phyloP scores from a whole-genome alignment of 345 rosid genomes.

The Euphorbia pulcherrima region DNA sequence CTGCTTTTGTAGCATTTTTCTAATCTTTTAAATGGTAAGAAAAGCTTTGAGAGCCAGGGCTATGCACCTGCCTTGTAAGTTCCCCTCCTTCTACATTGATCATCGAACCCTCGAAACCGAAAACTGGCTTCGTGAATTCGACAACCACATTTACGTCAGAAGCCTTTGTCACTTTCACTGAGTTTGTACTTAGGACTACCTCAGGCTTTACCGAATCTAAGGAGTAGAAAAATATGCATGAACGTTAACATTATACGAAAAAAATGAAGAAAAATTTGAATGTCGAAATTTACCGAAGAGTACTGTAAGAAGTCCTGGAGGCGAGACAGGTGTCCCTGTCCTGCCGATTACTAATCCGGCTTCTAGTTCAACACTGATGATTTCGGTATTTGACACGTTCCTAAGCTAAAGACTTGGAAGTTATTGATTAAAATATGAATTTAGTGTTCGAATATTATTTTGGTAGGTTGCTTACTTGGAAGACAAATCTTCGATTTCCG shows the following conservation, averaged over 20 bases:
- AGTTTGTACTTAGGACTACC: constrained; percentile 42
- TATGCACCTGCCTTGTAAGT: constrained; percentile 56
- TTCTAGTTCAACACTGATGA: constrained; percentile 37
- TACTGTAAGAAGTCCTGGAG: constrained; percentile 34
- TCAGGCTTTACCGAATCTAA: constrained; percentile 39
- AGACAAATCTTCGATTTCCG: constrained; percentile 41
- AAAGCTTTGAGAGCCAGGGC: constrained; percentile 16
- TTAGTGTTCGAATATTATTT: not conserved
- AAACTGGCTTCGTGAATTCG: constrained; percentile 56
- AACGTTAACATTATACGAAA: constrained; percentile 1
- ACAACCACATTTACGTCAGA: constrained; percentile 36
- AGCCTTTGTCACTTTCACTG: constrained; percentile 34
- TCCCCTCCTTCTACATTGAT: constrained; percentile 44
- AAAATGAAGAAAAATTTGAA: not conserved
- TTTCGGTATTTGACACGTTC: constrained; percentile 33
- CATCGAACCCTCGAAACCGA: constrained; percentile 42
- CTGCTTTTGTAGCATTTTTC: not conserved
- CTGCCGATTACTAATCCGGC: constrained; percentile 33
- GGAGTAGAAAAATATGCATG: constrained; percentile 5
- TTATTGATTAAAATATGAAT: constrained; percentile 6
- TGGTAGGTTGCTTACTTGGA: constrained; percentile 29
- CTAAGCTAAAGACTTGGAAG: constrained; percentile 35
- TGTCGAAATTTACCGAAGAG: constrained; percentile 39
- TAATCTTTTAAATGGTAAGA: constrained; percentile 2
- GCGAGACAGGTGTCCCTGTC: constrained; percentile 40